Conservation (phyloP, 2,329 filamentous ascomycete genomes). For the Akanthomyces dipterigenus region DNA sequence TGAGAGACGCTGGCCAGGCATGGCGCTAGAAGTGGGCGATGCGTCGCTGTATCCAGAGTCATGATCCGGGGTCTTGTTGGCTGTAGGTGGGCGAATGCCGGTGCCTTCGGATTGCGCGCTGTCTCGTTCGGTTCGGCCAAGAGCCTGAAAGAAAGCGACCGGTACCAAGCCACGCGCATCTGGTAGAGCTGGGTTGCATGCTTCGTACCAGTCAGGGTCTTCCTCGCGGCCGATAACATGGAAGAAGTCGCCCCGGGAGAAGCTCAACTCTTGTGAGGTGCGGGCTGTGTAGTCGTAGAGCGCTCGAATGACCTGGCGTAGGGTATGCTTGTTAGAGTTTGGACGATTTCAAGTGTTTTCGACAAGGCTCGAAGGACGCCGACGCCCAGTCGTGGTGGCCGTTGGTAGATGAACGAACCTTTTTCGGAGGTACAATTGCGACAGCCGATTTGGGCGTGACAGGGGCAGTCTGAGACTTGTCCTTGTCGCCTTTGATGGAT, state of each 20-base stretch:
- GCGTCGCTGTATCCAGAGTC: slow-evolving; percentile 71
- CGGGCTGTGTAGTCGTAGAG: slow-evolving; percentile 86
- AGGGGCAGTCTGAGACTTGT: slow-evolving; percentile 60
- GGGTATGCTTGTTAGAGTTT: not conserved
- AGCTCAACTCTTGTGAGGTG: slow-evolving; percentile 73
- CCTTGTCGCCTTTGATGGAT: slow-evolving; percentile 87
- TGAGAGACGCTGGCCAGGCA: slow-evolving; percentile 32
- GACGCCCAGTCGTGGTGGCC: not conserved
- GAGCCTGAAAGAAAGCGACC: slow-evolving; percentile 84
- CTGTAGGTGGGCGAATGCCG: slow-evolving; percentile 30
- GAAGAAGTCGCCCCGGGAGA: slow-evolving; percentile 94
- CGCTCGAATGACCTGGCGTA: slow-evolving; percentile 83
- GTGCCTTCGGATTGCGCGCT: slow-evolving; percentile 62
- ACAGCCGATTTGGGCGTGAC: slow-evolving; percentile 80
- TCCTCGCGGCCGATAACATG: slow-evolving; percentile 95
- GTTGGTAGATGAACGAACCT: slow-evolving; percentile 54
- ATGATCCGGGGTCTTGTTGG: slow-evolving; percentile 63
- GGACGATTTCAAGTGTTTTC: not conserved
- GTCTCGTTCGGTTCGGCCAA: slow-evolving; percentile 88
- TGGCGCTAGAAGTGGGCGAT: slow-evolving; percentile 19
- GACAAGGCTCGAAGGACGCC: not conserved
- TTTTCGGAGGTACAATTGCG: slow-evolving; percentile 87
- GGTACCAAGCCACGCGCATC: slow-evolving; percentile 87
- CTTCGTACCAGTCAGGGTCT: slow-evolving; percentile 95
- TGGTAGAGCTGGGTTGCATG: slow-evolving; percentile 86